Evolutionary conservation across 345 rosid species (phyloP), one percentile per base, ranked within the genome.

Genomic region (Salix purpurea): DNA sequence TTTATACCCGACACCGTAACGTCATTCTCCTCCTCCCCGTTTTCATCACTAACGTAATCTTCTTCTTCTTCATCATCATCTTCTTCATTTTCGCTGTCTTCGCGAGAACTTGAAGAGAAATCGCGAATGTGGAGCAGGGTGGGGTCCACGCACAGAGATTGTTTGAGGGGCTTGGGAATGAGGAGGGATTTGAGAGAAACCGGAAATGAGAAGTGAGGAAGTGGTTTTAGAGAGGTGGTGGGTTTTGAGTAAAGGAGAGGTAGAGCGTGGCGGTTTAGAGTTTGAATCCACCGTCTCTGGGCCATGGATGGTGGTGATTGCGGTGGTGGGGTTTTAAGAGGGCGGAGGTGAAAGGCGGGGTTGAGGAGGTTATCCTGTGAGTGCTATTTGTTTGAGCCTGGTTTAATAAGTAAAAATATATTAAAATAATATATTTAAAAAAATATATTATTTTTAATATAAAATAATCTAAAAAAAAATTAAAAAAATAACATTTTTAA

Each of bases 261-360:
- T 67, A 81, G 32, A 19, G 86, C 85, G 32, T 80, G 90, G 56
- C 80, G 93, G 83, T 36, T 5, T 36, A 36, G 5, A 36, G 37
- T 36, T 36, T 36, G 37, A 36, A 92, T 56, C 77, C 90, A 87
- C 52, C 97, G 90, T 70, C 94, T 84, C 74, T 83, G 82, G 80
- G 91, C 97, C 98, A 94, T 94, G 23, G 73, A 56, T 37, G 72
- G n/a, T 28, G 58, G 74, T 28, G 40, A 48, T 0, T 9, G 62
- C 10, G 40, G 21, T 30, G 36, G 58, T 32, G 16, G 66, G 40
- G 71, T 2, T 78, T 32, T 32, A 4, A 32, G 34, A 4, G 34
- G 34, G 34, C 34, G 32, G 4, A 30, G 34, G 34, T 32, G 34
- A 4, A 4, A 32, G 34, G 34, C 4, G 34, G 34, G 34, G 36